Evolutionary conservation across 352 stramenopile genomes (phyloP).

Genomic region (Phytophthora tubulina): DNA sequence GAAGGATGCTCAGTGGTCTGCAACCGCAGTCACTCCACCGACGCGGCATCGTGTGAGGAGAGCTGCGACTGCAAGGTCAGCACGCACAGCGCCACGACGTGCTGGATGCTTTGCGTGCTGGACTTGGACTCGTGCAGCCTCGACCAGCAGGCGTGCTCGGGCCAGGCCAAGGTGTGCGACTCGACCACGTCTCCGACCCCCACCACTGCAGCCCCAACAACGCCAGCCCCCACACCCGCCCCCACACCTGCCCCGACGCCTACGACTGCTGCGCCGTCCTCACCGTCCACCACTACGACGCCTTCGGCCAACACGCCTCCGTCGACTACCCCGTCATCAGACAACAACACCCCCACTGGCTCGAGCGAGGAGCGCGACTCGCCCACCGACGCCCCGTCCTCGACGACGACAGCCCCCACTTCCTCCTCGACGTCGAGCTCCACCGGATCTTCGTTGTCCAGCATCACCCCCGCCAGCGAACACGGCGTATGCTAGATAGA

Average conservation of each 20-base stretch:
- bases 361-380: slow-evolving; percentile 17
- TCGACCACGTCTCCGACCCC: slow-evolving; percentile 23
- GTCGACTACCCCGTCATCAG: slow-evolving; percentile 4
- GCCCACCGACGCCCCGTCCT: slow-evolving; percentile 7
- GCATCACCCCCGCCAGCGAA: slow-evolving; percentile 3
- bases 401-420: slow-evolving; percentile 11
- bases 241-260: slow-evolving; percentile 10
- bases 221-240: slow-evolving; percentile 10
- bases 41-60: slow-evolving; percentile 30
- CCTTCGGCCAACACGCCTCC: background rate
- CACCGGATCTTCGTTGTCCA: slow-evolving; percentile 1
- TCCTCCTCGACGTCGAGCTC: slow-evolving; percentile 9
- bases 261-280: slow-evolving; percentile 9
- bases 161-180: slow-evolving; percentile 46
- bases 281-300: slow-evolving; percentile 7
- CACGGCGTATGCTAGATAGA: slow-evolving; percentile 28
- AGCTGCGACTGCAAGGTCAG: slow-evolving; percentile 43
- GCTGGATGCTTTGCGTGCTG: slow-evolving; percentile 70
- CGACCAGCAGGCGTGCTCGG: slow-evolving; percentile 48
- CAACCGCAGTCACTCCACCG: slow-evolving; percentile 49
- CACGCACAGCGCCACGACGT: slow-evolving; percentile 41
- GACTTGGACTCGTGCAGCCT: slow-evolving; percentile 47
- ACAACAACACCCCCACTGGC: slow-evolving; percentile 5
- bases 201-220: slow-evolving; percentile 18
- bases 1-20: slow-evolving; percentile 49